Evolutionary conservation across 192 early-diverging fungal species (phyloP).

Genomic region (Entomortierella lignicola): DNA sequence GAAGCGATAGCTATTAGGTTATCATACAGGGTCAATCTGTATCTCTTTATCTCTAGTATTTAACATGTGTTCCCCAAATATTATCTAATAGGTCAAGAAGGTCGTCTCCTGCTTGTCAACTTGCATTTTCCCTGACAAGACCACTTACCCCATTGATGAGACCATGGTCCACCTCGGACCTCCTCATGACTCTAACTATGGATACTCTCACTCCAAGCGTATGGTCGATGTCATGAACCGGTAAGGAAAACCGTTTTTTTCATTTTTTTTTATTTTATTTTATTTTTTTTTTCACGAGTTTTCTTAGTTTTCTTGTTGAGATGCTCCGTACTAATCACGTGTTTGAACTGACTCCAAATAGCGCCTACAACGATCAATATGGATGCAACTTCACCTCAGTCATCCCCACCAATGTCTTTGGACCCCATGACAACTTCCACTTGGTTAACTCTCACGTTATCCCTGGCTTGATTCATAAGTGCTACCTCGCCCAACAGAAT

Average conservation of each 20-base stretch:
- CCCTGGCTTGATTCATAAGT: slow-evolving; percentile 85
- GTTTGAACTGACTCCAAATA: slow-evolving; percentile 14
- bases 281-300: too few relatives aligned
- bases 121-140: slow-evolving; percentile 88
- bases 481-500: slow-evolving; percentile 83
- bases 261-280: too few relatives aligned
- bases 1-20: too few relatives aligned
- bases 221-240: slow-evolving; percentile 87
- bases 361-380: slow-evolving; percentile 82
- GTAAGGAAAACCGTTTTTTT: slow-evolving; percentile 59
- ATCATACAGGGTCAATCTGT: too few relatives aligned
- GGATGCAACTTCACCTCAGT: slow-evolving; percentile 84
- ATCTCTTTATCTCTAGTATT: too few relatives aligned
- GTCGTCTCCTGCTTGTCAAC: slow-evolving; percentile 89
- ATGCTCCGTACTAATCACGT: too few relatives aligned
- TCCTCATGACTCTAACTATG: slow-evolving; percentile 84
- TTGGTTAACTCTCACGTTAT: slow-evolving; percentile 85
- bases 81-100: slow-evolving; percentile 71
- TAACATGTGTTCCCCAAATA: too few relatives aligned
- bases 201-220: slow-evolving; percentile 85
- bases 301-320: too few relatives aligned
- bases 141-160: slow-evolving; percentile 86
- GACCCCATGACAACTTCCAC: slow-evolving; percentile 83
- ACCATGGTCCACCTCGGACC: slow-evolving; percentile 87
- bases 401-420: slow-evolving; percentile 87